Evolutionary conservation across 2,329 filamentous ascomycete species (phyloP).

Genomic region (Rhynchosporium agropyri): DNA sequence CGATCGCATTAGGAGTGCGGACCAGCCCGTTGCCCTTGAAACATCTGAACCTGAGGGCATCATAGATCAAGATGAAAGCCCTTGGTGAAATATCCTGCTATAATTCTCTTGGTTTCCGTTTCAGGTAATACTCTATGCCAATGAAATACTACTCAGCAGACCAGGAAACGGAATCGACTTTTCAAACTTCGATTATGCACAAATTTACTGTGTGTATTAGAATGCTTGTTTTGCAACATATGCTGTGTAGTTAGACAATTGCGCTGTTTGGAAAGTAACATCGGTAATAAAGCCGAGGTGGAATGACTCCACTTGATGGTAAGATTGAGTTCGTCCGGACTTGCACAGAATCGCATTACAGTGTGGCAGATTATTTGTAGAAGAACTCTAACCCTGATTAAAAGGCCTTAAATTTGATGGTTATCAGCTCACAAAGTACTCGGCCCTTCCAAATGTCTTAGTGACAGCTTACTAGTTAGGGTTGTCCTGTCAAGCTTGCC

Average conservation of each 20-base stretch:
- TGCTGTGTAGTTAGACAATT: background rate
- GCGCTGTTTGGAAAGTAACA: background rate
- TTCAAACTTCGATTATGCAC: background rate
- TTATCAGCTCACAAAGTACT: background rate
- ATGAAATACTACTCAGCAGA: no score
- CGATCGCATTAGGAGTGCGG: background rate
- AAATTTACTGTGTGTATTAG: background rate
- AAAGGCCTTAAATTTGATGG: background rate
- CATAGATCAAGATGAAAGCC: no score
- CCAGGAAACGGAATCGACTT: background rate
- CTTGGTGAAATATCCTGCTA: conserved; percentile 3
- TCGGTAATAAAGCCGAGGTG: background rate
- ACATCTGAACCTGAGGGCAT: background rate
- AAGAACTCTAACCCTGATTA: background rate
- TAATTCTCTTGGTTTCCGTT: background rate
- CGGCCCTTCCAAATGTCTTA: background rate
- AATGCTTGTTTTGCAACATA: background rate
- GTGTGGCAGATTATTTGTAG: no score
- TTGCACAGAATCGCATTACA: background rate
- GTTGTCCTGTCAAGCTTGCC: background rate
- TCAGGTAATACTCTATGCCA: no score
- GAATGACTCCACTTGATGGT: background rate
- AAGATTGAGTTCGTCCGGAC: background rate
- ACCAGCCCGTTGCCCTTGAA: background rate
- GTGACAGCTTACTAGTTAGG: background rate